Base-by-base conservation (phyloP, 768 basidiomycete genomes). In the Kwoniella dendrophila region DNA sequence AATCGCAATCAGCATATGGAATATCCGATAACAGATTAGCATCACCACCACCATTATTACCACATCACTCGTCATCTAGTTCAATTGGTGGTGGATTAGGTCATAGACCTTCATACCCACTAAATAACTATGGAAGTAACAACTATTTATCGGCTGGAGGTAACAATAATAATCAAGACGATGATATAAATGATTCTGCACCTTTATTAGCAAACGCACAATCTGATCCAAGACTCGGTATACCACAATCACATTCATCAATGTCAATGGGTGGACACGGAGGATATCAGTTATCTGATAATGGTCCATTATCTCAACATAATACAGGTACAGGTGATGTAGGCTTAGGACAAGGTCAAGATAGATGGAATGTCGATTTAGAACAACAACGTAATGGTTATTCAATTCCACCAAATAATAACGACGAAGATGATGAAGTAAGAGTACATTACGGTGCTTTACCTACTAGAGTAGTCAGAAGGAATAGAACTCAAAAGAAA, bases 401-500 rank as follows among this genome's bases (percentile, higher is more conserved):
- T 40, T 55, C 32, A 20, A 55, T 38, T 33, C 53, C 44, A n/a
- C 20, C 36, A 4, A 29, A 47, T 14, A 40, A 30, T 14, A 45
- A 50, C 14, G 45, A 38, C 24, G 59, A 73, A 36, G 69, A 75
- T 16, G 78, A 79, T 54, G 74, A 72, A 22, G 68, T 60, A 26
- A 79, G 78, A 57, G 70, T 81, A 4, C 91, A 94, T 78, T 95
- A 91, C 78, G 92, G 92, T 4, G 90, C 92, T 16, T 89, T 90
- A 1, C 92, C 92, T 6, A 79, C 84, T 27, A 90, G 92, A 38
- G 86, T 90, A 29, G 79, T 86, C 34, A 84, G 92, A 52, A 83
- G 92, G 60, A 86, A 89, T 82, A 95, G 94, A 80, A 98, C 94
- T 0, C 92, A 86, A 81, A 90, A 90, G 75, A 85, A 87, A 20